These are phyloP conservation scores for Fusarium sp. DNA, from an alignment of 2,329 filamentous ascomycete genomes.

Conservation along the genomic window DNA sequence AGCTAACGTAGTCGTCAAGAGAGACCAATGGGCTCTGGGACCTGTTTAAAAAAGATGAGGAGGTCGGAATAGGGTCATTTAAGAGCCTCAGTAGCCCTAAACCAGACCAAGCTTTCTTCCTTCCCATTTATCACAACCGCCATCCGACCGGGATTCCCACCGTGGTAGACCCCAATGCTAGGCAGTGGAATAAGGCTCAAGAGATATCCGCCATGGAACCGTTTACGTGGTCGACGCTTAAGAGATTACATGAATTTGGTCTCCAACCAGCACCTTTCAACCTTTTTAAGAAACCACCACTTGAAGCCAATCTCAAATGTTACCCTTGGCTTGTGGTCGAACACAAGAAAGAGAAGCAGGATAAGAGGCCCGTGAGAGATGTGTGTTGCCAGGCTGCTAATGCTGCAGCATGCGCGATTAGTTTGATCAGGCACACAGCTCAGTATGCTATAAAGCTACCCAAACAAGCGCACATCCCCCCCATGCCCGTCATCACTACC, in stretches of 20 bases:
- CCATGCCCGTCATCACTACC: slow-evolving; percentile 29
- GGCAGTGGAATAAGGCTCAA: slow-evolving; percentile 2
- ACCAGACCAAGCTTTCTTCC: slow-evolving; percentile 29
- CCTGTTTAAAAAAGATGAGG: neutral
- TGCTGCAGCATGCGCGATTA: slow-evolving; percentile 28
- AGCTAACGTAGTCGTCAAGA: neutral
- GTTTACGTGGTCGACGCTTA: slow-evolving; percentile 26
- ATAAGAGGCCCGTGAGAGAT: neutral
- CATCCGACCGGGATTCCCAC: neutral
- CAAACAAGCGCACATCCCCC: slow-evolving; percentile 22
- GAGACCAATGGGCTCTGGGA: neutral
- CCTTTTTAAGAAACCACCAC: neutral
- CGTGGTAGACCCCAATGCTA: neutral
- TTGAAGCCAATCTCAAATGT: slow-evolving; percentile 21
- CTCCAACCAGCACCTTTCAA: slow-evolving; percentile 9
- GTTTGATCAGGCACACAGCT: slow-evolving; percentile 9
- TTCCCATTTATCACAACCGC: slow-evolving; percentile 19
- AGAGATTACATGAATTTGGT: neutral
- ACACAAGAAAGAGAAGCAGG: slow-evolving; percentile 22
- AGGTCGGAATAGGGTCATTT: neutral
- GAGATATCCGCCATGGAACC: neutral
- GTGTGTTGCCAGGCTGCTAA: slow-evolving; percentile 32
- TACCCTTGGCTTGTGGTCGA: slow-evolving; percentile 40
- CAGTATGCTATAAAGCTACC: slow-evolving; percentile 13
- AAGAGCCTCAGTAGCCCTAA: neutral